Conservation (phyloP, 805 yeast genomes). For the Saccharomycopsis sp. region DNA sequence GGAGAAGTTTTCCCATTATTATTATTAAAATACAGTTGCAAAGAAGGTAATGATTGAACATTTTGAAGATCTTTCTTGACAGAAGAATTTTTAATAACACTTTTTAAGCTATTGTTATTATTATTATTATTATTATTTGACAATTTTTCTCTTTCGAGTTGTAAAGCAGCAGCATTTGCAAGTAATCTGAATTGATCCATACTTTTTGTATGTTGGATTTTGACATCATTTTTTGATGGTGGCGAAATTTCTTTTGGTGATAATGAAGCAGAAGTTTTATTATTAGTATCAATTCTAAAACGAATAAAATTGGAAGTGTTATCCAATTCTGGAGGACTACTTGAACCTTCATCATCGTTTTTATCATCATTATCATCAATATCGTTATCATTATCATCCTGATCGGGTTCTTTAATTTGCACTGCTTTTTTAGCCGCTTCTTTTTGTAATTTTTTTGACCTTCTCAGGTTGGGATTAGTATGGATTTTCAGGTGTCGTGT, state of each 20-base stretch:
- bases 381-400: not conserved
- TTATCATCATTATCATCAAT: not conserved
- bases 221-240: not conserved
- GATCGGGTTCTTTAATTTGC: not conserved
- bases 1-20: not conserved
- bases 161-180: slow-evolving; percentile 17
- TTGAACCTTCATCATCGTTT: not conserved
- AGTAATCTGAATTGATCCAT: slow-evolving; percentile 15
- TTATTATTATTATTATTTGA: too few relatives aligned
- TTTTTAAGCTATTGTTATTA: too few relatives aligned
- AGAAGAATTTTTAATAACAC: not conserved
- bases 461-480: slow-evolving; percentile 50
- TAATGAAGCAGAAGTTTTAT: not conserved
- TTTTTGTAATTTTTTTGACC: slow-evolving; percentile 21
- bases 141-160: slow-evolving; percentile 14
- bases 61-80: slow-evolving; percentile 3
- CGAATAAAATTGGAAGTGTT: too few relatives aligned
- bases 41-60: slow-evolving; percentile 10
- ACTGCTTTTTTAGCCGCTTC: slow-evolving; percentile 4
- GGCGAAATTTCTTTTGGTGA: not conserved
- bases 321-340: not conserved
- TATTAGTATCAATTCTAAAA: too few relatives aligned
- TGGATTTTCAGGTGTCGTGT: slow-evolving; percentile 68
- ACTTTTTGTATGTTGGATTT: not conserved
- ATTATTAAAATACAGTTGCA: slow-evolving; percentile 6